Percentiles rank a stretch among this genome's conserved stretches.
These are phyloP conservation scores for Beauveria australis DNA, from an alignment of 2,329 filamentous ascomycete genomes.

Conservation along the genomic window DNA sequence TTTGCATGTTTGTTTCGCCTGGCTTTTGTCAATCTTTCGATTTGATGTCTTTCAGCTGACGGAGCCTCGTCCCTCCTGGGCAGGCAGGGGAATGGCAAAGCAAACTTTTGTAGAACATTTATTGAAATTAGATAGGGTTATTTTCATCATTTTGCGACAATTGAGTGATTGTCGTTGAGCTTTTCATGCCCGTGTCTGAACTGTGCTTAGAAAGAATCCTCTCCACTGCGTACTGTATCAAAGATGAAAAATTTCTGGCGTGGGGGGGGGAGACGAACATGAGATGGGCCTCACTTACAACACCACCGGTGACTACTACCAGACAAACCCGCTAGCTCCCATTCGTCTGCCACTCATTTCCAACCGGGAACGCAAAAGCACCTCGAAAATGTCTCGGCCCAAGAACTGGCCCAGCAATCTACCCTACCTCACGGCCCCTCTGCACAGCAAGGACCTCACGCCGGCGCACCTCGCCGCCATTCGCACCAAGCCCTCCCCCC, in stretches of 20 bases:
- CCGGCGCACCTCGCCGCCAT: conserved; percentile 32
- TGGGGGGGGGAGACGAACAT: neutral
- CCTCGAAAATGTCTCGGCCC: conserved; percentile 29
- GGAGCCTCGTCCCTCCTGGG: neutral
- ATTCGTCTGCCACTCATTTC: neutral
- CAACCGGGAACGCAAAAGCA: neutral
- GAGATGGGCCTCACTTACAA: neutral
- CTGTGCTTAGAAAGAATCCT: neutral
- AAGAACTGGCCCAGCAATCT: conserved; percentile 50
- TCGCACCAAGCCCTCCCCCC: conserved; percentile 20
- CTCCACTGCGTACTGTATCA: neutral
- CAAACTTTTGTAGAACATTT: conserved; percentile 10
- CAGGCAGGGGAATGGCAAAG: neutral
- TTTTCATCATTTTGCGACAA: neutral
- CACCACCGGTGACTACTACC: too few species aligned
- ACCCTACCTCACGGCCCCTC: conserved; percentile 43
- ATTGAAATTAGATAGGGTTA: conserved; percentile 8
- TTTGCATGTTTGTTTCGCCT: neutral
- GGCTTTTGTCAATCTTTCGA: neutral
- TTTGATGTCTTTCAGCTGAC: neutral
- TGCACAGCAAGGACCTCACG: conserved; percentile 38
- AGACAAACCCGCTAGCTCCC: too few species aligned
- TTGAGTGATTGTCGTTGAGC: neutral
- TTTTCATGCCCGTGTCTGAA: neutral
- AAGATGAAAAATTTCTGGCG: neutral